Conservation (phyloP, 2,329 filamentous ascomycete species). For the Septoria petroselini region DNA sequence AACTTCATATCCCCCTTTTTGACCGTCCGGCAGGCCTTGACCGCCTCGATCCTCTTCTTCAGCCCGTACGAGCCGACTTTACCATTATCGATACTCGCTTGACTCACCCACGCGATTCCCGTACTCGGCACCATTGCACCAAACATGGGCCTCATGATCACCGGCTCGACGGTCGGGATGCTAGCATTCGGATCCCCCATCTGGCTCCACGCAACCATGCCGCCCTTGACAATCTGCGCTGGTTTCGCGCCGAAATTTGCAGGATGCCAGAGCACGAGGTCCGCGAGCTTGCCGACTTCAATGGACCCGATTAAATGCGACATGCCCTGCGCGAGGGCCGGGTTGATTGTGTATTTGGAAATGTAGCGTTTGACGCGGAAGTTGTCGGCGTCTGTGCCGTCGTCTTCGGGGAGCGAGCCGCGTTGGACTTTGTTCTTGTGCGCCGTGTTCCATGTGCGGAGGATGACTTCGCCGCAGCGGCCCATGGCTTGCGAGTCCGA, state of each 20-base stretch:
- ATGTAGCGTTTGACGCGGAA: constrained; percentile 89
- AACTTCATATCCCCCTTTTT: constrained; percentile 87
- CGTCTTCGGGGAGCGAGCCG: constrained; percentile 71
- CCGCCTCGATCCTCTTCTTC: constrained; percentile 74
- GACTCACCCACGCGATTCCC: constrained; percentile 79
- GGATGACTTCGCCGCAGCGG: constrained; percentile 86
- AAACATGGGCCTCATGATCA: constrained; percentile 84
- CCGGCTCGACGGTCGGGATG: constrained; percentile 83
- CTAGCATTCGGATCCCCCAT: constrained; percentile 64
- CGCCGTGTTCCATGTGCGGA: constrained; percentile 93
- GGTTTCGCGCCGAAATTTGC: constrained; percentile 87
- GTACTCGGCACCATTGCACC: constrained; percentile 60
- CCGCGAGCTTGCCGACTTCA: constrained; percentile 85
- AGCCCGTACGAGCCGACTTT: constrained; percentile 69
- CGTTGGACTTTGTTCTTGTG: constrained; percentile 94
- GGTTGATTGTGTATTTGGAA: constrained; percentile 95
- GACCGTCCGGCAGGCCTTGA: constrained; percentile 70
- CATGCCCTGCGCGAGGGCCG: constrained; percentile 88
- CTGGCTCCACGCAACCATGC: constrained; percentile 75
- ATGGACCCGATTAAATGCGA: constrained; percentile 79
- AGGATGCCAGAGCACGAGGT: constrained; percentile 83
- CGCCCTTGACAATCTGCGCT: constrained; percentile 75
- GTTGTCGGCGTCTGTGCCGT: constrained; percentile 78
- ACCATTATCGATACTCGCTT: constrained; percentile 65
- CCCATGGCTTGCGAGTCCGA: constrained; percentile 97